Percentiles rank a stretch among this genome's conserved stretches.
Evolutionary conservation across 352 stramenopile genomes (phyloP).

Genomic region (Globisporangium paddicum): DNA sequence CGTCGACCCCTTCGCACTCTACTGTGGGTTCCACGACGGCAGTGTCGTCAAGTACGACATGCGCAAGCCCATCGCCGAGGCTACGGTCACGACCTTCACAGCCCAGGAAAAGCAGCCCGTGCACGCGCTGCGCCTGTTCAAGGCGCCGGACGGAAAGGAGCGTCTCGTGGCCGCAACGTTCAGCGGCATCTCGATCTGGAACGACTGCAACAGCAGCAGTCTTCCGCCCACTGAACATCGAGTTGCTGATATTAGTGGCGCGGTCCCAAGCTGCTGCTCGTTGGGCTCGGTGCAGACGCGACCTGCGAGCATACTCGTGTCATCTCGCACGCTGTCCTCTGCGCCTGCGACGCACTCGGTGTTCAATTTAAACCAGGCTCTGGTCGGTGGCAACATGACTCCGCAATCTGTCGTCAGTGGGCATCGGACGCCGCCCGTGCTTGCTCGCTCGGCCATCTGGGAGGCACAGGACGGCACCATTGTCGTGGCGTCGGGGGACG

Average conservation of each 20-base stretch:
- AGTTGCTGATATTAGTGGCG: slow-evolving; percentile 16
- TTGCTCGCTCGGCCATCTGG: slow-evolving; percentile 48
- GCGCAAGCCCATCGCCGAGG: slow-evolving; percentile 24
- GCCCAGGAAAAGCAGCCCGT: slow-evolving; percentile 45
- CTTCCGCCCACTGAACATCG: background rate
- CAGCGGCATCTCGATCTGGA: slow-evolving; percentile 36
- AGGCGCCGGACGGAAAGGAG: slow-evolving; percentile 20
- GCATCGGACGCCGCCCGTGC: slow-evolving; percentile 33
- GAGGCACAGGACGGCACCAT: background rate
- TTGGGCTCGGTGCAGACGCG: slow-evolving; percentile 23
- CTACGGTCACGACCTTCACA: slow-evolving; percentile 27
- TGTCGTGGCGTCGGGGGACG: slow-evolving; percentile 23
- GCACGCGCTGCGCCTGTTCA: slow-evolving; percentile 41
- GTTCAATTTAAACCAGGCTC: slow-evolving; percentile 26
- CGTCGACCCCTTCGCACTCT: slow-evolving; percentile 35
- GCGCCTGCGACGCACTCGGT: slow-evolving; percentile 35
- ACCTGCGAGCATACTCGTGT: slow-evolving; percentile 31
- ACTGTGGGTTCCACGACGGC: slow-evolving; percentile 52
- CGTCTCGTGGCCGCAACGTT: slow-evolving; percentile 41
- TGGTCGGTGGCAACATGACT: background rate
- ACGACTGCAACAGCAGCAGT: slow-evolving; percentile 12
- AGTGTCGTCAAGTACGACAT: slow-evolving; percentile 47
- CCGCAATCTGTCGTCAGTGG: slow-evolving; percentile 25
- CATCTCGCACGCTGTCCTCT: slow-evolving; percentile 24
- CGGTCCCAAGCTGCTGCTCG: slow-evolving; percentile 29